Conservation (phyloP, 179 eudicot species). For the Beta corolliflora region DNA sequence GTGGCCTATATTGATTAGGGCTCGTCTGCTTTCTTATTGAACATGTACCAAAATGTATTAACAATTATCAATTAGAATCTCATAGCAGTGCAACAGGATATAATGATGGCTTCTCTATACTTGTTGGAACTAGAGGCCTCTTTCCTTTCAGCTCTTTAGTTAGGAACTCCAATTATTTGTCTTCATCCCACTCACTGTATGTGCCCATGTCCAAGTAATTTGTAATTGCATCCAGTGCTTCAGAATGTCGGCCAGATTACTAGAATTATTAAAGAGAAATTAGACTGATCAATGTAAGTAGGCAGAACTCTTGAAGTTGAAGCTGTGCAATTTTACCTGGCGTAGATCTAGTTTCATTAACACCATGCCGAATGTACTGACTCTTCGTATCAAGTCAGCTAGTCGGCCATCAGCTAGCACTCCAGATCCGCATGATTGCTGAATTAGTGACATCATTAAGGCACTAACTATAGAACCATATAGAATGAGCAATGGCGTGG, state of each 20-base stretch:
- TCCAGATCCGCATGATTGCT: conserved; percentile 89
- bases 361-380: conserved; percentile 83
- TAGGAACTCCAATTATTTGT: conserved; percentile 69
- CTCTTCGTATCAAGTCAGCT: conserved; percentile 83
- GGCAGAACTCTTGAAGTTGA: not conserved
- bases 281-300: conserved; percentile 6
- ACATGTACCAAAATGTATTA: conserved; percentile 3
- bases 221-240: conserved; percentile 81
- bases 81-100: not conserved
- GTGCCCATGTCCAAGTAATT: conserved; percentile 74
- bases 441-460: conserved; percentile 23
- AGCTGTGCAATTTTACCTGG: conserved; percentile 55
- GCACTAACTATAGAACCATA: not conserved
- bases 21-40: not conserved
- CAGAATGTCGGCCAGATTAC: conserved; percentile 88
- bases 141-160: conserved; percentile 84
- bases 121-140: conserved; percentile 78
- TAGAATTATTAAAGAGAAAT: conserved; percentile 26
- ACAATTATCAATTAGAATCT: not conserved
- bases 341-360: conserved; percentile 93
- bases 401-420: conserved; percentile 95
- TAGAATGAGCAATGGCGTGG: not conserved
- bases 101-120: conserved; percentile 55
- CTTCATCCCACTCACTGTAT: conserved; percentile 87
- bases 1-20: not conserved